A percentile compares a stretch with the other conserved stretches of the same genome.
phyloP scores from a whole-genome alignment of 805 yeast species.

The Schwanniomyces polymorphus region DNA sequence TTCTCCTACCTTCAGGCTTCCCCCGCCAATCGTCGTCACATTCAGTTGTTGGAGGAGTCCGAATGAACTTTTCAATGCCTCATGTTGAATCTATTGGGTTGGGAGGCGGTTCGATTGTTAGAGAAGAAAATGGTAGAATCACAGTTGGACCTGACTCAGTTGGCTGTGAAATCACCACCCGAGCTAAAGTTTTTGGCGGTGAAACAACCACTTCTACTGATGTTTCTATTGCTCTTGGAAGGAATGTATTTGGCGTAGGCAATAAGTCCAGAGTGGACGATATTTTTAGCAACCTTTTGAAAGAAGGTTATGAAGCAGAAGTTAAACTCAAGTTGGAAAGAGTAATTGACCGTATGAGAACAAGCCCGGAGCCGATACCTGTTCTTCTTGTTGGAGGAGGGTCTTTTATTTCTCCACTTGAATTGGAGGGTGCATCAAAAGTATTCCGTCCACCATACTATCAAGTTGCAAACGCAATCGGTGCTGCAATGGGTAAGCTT shows the following conservation, averaged over 20 bases:
- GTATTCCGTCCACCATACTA: constrained; percentile 42
- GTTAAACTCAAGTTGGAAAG: constrained; percentile 31
- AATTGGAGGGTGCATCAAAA: constrained; percentile 42
- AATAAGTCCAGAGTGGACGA: constrained; percentile 17
- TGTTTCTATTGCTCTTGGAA: constrained; percentile 24
- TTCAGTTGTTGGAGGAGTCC: constrained; percentile 46
- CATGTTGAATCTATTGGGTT: constrained; percentile 50
- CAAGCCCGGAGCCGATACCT: constrained; percentile 42
- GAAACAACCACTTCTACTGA: constrained; percentile 38
- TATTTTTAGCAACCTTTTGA: constrained; percentile 7
- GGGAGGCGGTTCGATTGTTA: constrained; percentile 51
- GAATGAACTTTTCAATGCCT: constrained; percentile 52
- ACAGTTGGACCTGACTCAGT: constrained; percentile 51
- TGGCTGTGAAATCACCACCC: constrained; percentile 37
- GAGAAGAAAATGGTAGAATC: constrained; percentile 17
- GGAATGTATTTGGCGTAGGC: constrained; percentile 19
- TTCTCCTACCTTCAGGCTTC: constrained; percentile 44
- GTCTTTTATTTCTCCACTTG: constrained; percentile 40
- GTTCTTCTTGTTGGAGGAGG: constrained; percentile 52
- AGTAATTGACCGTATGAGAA: constrained; percentile 46
- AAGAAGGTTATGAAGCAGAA: constrained; percentile 9
- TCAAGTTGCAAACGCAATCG: constrained; percentile 49
- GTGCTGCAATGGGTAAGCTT: constrained; percentile 30
- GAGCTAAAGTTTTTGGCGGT: constrained; percentile 45
- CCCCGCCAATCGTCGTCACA: constrained; percentile 47